A percentile compares a stretch with the other conserved stretches of the same genome.
phyloP scores from a whole-genome alignment of 371 early-diverging fungal genomes.

The Rhizomucor pusillus region DNA sequence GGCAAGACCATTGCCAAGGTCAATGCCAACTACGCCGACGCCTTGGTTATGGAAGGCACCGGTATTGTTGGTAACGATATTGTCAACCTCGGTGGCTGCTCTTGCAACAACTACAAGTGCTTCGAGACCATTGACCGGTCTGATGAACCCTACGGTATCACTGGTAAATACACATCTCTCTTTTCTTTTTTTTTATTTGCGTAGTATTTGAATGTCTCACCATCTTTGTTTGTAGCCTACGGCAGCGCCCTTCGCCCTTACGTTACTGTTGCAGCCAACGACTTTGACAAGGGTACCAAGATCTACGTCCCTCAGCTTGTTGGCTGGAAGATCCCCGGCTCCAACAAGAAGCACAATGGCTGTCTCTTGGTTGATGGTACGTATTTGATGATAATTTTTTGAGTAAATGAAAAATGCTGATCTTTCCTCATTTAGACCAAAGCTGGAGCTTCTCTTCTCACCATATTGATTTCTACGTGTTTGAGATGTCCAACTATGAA shows the following conservation, averaged over 20 bases:
- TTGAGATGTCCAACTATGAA: conserved; percentile 31
- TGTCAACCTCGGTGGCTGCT: conserved; percentile 49
- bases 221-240: conserved; percentile 20
- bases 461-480: conserved; percentile 48
- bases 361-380: conserved; percentile 49
- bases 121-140: conserved; percentile 41
- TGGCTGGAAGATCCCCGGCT: conserved; percentile 43
- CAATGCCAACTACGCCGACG: conserved; percentile 42
- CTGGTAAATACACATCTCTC: conserved; percentile 19
- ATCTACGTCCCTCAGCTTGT: conserved; percentile 38
- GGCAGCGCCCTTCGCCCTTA: conserved; percentile 48
- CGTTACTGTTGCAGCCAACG: conserved; percentile 43
- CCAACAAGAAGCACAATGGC: conserved; percentile 45
- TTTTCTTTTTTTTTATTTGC: conserved; percentile 2
- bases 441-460: conserved; percentile 45
- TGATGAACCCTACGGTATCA: conserved; percentile 46
- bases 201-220: background rate
- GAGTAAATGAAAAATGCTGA: no score
- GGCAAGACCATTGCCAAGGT: conserved; percentile 42
- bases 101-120: conserved; percentile 44
- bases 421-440: conserved; percentile 24
- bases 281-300: conserved; percentile 43
- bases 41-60: conserved; percentile 51
- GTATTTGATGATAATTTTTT: background rate
- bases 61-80: conserved; percentile 41